Evolutionary conservation across 257 asterid genomes (phyloP).

Genomic region (Marsdenia floribunda): DNA sequence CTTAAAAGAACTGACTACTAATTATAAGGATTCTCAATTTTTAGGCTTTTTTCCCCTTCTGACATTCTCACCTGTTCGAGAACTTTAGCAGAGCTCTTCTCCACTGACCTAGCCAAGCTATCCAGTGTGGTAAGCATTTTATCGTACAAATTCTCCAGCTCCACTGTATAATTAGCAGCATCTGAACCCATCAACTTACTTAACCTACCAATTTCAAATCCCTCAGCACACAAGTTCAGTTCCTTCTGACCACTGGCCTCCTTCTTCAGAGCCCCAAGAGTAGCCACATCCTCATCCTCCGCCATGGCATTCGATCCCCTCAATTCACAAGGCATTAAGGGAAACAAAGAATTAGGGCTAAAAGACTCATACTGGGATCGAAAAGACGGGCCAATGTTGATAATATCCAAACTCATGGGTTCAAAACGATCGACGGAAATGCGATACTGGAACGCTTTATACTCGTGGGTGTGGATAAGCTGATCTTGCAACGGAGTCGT

Average conservation of each 20-base stretch:
- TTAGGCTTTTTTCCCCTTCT: neutral
- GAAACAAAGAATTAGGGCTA: slow-evolving; percentile 59
- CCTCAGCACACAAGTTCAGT: slow-evolving; percentile 56
- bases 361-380: slow-evolving; percentile 71
- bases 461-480: slow-evolving; percentile 73
- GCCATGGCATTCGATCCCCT: slow-evolving; percentile 51
- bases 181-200: slow-evolving; percentile 53
- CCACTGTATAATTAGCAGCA: slow-evolving; percentile 43
- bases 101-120: slow-evolving; percentile 57
- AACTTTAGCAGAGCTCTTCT: slow-evolving; percentile 60
- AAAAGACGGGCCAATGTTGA: slow-evolving; percentile 81
- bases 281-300: slow-evolving; percentile 48
- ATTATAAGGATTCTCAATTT: slow-evolving; percentile 4
- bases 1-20: neutral
- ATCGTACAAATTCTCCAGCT: slow-evolving; percentile 71
- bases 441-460: slow-evolving; percentile 59
- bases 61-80: slow-evolving; percentile 59
- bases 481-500: slow-evolving; percentile 81
- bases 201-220: slow-evolving; percentile 62
- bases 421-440: slow-evolving; percentile 39
- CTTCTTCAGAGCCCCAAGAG: slow-evolving; percentile 27
- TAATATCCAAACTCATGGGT: slow-evolving; percentile 49
- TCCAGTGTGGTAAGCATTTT: slow-evolving; percentile 76
- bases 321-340: slow-evolving; percentile 46
- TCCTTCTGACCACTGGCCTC: slow-evolving; percentile 49